Evolutionary conservation across 345 rosid species (phyloP).

Genomic region (Clausena lansium): DNA sequence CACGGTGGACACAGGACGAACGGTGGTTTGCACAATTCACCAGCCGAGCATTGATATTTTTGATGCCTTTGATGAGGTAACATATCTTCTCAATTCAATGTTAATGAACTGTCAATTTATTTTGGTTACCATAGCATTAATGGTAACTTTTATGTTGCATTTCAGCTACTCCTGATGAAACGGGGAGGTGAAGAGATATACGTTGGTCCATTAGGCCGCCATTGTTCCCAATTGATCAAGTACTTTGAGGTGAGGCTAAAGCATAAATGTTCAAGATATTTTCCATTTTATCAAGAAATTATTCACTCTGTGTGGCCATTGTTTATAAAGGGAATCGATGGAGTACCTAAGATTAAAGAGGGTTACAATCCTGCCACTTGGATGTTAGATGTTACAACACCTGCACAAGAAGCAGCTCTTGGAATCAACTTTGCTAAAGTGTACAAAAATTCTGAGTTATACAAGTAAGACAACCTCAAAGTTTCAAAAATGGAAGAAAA

Average conservation of each 20-base stretch:
- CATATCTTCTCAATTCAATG: not conserved
- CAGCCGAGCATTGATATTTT: conserved; percentile 74
- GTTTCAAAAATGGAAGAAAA: not conserved
- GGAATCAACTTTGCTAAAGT: conserved; percentile 38
- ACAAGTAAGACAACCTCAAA: conserved; percentile 32
- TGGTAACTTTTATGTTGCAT: conserved; percentile 3
- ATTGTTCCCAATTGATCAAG: conserved; percentile 47
- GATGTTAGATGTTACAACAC: conserved; percentile 67
- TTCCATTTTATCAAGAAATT: not conserved
- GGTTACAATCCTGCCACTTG: conserved; percentile 78
- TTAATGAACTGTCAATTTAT: not conserved
- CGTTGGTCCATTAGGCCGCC: conserved; percentile 61
- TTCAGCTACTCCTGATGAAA: conserved; percentile 45
- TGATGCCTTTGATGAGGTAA: conserved; percentile 73
- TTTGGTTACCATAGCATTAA: not conserved
- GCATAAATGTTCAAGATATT: not conserved
- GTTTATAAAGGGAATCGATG: conserved; percentile 40
- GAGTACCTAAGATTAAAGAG: conserved; percentile 52
- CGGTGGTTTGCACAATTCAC: conserved; percentile 72
- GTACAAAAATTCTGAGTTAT: conserved; percentile 52
- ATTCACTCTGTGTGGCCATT: not conserved
- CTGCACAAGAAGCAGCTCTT: conserved; percentile 45
- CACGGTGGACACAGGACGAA: conserved; percentile 70
- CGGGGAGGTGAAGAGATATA: conserved; percentile 63
- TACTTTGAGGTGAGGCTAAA: conserved; percentile 54